Base-by-base conservation (phyloP, 805 yeast species). In the Tetrapisispora nanseiensis region DNA sequence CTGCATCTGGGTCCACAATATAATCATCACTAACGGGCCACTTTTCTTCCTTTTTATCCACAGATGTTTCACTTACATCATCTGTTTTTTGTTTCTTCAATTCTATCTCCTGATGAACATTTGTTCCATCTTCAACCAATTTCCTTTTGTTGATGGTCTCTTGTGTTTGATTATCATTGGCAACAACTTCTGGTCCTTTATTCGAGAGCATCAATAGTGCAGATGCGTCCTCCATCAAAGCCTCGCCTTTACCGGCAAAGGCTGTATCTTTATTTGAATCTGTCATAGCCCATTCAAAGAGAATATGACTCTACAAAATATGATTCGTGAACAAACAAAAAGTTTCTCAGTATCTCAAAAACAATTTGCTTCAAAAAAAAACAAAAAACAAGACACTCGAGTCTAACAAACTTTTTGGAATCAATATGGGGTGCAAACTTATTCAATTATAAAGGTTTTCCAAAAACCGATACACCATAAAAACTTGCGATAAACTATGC, bases 1-100 rank as follows among this genome's bases (percentile, higher is more conserved):
- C 97, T 1, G 90, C 71, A 58, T 89, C 95, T 4, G 86, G 84
- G 49, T 77, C 86, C 1, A 82, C 87, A 11, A 75, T 74, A 57
- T 79, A 82, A 1, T 73, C 55, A 2, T 59, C 57, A 20, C 69
- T 67, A 1, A 56, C 35, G 8, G 43, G 43, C 11, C 75, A 76
- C 12, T 67, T 71, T 47, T 24, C 32, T 13, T 32, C 31, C 6
- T 23, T 31, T 3, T n/a, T 15, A 18, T 22, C 11, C 27, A 24
- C 23, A 3, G 26, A 10, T 12, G 8, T 20, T 21, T 13, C 30
- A 3, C 13, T 16, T 9, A 15, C 22, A 9, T 20, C 16, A 11
- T 21, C 22, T 29, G 22, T 12, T 29, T 29, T 29, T 29, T 20
- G 40, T 22, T 19, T 21, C 11, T 37, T 37, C 6, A 10, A 3